phyloP scores from a whole-genome alignment of 768 basidiomycete species.

The Auricularia sp. region DNA sequence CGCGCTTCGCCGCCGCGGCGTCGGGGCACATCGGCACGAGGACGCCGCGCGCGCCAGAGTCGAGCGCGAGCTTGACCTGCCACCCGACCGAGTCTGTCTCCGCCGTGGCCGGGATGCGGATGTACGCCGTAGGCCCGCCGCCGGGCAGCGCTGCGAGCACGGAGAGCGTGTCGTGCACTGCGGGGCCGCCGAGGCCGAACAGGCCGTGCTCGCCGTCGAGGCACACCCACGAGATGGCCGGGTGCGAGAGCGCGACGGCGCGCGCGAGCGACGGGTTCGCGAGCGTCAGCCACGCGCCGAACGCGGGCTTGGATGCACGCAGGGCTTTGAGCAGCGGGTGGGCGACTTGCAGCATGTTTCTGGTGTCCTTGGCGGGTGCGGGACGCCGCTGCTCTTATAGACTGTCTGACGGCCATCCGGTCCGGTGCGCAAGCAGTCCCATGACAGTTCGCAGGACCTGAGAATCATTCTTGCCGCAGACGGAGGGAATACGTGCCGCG shows the following conservation, averaged over 20 bases:
- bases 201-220: constrained; percentile 65
- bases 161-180: constrained; percentile 43
- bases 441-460: too few relatives aligned
- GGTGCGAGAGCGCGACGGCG: constrained; percentile 35
- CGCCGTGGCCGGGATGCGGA: constrained; percentile 57
- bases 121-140: constrained; percentile 40
- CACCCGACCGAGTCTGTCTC: constrained; percentile 41
- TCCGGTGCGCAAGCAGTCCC: too few relatives aligned
- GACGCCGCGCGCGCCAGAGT: constrained; percentile 55
- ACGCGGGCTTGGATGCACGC: constrained; percentile 46
- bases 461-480: too few relatives aligned
- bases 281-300: constrained; percentile 57
- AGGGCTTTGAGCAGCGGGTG: constrained; percentile 46
- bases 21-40: constrained; percentile 55
- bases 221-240: constrained; percentile 50
- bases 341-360: not conserved
- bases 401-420: too few relatives aligned
- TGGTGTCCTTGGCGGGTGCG: too few relatives aligned
- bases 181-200: constrained; percentile 36
- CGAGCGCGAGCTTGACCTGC: constrained; percentile 65
- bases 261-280: constrained; percentile 51
- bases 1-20: constrained; percentile 42
- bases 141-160: constrained; percentile 33
- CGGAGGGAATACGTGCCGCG: too few relatives aligned
- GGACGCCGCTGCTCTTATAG: too few relatives aligned